Base-by-base conservation (phyloP, 768 basidiomycete species). In the Mycena kentingensis region DNA sequence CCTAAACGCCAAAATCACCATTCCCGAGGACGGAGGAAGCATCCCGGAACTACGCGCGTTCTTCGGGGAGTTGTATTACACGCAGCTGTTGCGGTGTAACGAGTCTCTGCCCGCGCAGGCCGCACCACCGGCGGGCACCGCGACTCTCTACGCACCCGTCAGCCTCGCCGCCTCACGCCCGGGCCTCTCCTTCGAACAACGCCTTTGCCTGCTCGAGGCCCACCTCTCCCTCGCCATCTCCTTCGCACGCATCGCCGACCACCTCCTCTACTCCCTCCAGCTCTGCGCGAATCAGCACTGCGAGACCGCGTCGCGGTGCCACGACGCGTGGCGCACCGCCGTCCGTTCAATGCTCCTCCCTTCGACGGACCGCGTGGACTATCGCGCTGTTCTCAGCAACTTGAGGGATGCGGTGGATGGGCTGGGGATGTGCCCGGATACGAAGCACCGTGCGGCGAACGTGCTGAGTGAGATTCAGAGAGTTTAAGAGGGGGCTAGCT, bases 191-290 rank as follows among this genome's bases (percentile, higher is more conserved):
- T 45, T 42, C 15, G 15, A 16, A 5, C 46, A 54, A 8, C 39
- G 44, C 26, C 29, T 54, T 2, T 46, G 52, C n/a, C 38, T 54
- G 10, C 32, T 54, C 1, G 27, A 15, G 31, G 52, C 38, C 2
- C 37, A 48, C 27, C 52, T 37, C 13, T 54, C 52, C 5, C 31
- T 54, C 1, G 13, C 24, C 4, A 25, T 55, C n/a, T 37, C 49
- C 4, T 55, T 39, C 38, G 7, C 13, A 10, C 52, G 52, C n/a
- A 43, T 54, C 24, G 18, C 18, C 7, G 46, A 34, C 25, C 25
- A 34, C 8, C 32, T 35, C 2, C 22, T 42, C 13, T 34, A 11
- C 37, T 19, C 8, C 37, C 8, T 38, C 8, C 37, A 38, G 37
- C 37, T 7, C n/a, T 38, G 37, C 21, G 13, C 37, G n/a, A 38